Base-by-base conservation (phyloP, 1,284 basidiomycete species). In the Apiotrichum laibachii region DNA sequence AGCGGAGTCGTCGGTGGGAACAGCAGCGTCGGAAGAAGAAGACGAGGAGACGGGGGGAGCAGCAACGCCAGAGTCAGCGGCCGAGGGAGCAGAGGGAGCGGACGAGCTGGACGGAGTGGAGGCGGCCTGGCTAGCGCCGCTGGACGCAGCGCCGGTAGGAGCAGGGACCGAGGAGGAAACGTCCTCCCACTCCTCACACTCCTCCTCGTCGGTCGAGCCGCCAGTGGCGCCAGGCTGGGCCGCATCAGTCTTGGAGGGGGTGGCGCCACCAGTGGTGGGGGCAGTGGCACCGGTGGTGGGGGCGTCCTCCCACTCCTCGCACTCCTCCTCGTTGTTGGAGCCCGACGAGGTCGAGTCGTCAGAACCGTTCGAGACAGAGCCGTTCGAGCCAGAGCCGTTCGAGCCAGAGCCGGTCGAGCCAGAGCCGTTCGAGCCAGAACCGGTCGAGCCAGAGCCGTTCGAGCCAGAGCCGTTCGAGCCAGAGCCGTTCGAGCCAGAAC, bases 121-220 rank as follows among this genome's bases (percentile, higher is more conserved):
- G 16, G 9, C 39, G 31, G 21, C 53, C 16, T 35, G 26, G 46
- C 16, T 7, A 40, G 45, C 10, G 18, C 35, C 16, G 39, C 34
- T 10, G 81, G 83, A 11, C 37, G 64, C 50, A 7, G 40, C 16
- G 19, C 55, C 31, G n/a, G n/a, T n/a, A n/a, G n/a, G n/a, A n/a
- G n/a, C n/a, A n/a, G n/a, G n/a, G n/a, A n/a, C n/a, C 44, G 83
- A 70, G 18, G 85, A 83, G 0, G 90, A 85, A 70, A 98, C 58
- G 33, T 53, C 51, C 51, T 46, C 43, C 33, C 47, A 49, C 34
- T 50, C 35, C 49, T 50, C 49, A 35, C 19, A 16, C 18, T 37
- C 34, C 26, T 54, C 52, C n/a, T 45, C 43, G 31, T 45, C 33
- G 18, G 35, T 33, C 16, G n/a, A 11, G n/a, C 26, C 26, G 22